Conservation (phyloP, 129 eudicot species). For the Oenanthe sinensis region DNA sequence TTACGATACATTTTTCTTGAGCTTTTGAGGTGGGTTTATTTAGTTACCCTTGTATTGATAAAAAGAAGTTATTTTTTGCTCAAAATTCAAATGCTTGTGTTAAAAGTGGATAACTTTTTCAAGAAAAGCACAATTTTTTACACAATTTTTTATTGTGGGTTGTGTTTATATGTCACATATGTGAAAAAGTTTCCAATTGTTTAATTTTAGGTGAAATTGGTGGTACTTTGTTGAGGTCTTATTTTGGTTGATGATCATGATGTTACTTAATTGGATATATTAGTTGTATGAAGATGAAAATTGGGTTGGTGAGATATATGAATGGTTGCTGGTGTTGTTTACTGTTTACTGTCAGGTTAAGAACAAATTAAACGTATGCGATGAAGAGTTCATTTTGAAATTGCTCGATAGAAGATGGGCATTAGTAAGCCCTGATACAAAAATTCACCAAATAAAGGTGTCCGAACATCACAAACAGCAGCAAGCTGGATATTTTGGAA, state of each 20-base stretch:
- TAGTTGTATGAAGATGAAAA: too few species aligned
- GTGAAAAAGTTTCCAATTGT: neutral
- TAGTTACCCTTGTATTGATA: neutral
- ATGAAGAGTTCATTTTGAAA: constrained; percentile 35
- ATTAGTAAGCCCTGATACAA: constrained; percentile 57
- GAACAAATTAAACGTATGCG: constrained; percentile 17
- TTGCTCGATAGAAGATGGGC: constrained; percentile 70
- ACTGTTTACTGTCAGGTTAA: constrained; percentile 18
- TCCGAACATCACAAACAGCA: constrained; percentile 14
- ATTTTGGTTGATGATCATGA: too few species aligned
- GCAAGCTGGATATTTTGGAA: constrained; percentile 23
- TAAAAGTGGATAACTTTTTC: too few species aligned
- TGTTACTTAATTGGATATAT: too few species aligned
- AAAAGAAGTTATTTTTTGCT: neutral
- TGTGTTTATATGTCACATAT: neutral
- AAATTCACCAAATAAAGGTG: constrained; percentile 56
- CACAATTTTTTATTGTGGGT: neutral
- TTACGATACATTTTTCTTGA: neutral
- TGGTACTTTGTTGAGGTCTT: neutral
- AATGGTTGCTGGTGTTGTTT: neutral
- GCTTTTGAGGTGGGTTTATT: neutral
- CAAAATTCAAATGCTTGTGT: too few species aligned
- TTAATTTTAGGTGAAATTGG: neutral
- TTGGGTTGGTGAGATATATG: neutral
- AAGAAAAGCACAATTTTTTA: too few species aligned